Conservation (phyloP, 495 filamentous ascomycete genomes). For the Podospora fimiseda region DNA sequence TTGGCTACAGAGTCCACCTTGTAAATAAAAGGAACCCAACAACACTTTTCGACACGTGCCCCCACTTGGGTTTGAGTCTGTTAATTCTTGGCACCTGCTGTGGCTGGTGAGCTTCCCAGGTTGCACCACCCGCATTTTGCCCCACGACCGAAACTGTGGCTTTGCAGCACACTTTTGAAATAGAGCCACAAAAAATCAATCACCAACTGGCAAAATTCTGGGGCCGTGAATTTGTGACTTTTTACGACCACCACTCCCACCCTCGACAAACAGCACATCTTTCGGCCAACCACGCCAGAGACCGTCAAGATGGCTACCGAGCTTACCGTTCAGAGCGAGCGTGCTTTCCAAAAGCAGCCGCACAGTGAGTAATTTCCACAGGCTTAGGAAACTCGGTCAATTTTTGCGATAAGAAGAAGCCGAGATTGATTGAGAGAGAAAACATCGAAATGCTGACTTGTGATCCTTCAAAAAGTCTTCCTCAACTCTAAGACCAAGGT, state of each 20-base stretch:
- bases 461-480: slow-evolving; percentile 55
- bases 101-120: slow-evolving; percentile 19
- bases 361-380: slow-evolving; percentile 51
- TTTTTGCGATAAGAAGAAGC: neutral
- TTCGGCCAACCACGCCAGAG: slow-evolving; percentile 19
- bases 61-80: neutral
- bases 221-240: slow-evolving; percentile 15
- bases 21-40: slow-evolving; percentile 3
- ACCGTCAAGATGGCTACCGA: slow-evolving; percentile 93
- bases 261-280: slow-evolving; percentile 22
- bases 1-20: neutral
- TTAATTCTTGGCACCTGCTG: neutral
- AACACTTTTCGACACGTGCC: no score
- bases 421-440: slow-evolving; percentile 5
- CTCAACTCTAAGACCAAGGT: slow-evolving; percentile 83
- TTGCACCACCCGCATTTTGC: neutral
- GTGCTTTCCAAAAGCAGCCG: slow-evolving; percentile 98
- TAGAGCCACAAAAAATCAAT: slow-evolving; percentile 24
- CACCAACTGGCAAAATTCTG: slow-evolving; percentile 26
- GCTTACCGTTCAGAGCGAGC: slow-evolving; percentile 96
- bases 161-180: slow-evolving; percentile 23
- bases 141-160: neutral
- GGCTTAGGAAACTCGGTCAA: neutral
- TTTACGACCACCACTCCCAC: slow-evolving; percentile 10
- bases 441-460: slow-evolving; percentile 14